Evolutionary conservation across 106 monocot genomes (phyloP).

Genomic region (Dactylorhiza incarnata): DNA sequence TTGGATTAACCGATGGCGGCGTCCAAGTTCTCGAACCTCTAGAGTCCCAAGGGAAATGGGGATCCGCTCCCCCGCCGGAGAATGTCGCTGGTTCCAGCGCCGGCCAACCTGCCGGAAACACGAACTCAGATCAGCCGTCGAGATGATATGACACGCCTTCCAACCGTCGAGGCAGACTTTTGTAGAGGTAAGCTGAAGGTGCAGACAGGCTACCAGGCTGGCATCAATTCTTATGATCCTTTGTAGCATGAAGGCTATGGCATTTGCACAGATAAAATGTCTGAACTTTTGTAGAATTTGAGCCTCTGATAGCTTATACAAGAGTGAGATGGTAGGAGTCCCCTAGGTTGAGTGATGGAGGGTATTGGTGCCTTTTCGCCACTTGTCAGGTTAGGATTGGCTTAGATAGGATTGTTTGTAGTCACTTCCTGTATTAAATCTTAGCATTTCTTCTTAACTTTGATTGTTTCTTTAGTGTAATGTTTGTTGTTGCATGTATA

Average conservation of each 20-base stretch:
- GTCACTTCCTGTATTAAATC: not conserved
- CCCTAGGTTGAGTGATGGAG: not conserved
- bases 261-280: not conserved
- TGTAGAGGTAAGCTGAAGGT: not conserved
- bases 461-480: not conserved
- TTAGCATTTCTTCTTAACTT: not conserved
- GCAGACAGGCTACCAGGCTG: not conserved
- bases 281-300: not conserved
- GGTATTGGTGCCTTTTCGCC: not conserved
- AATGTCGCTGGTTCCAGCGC: conserved; percentile 11
- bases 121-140: conserved; percentile 13
- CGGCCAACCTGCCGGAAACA: conserved; percentile 17
- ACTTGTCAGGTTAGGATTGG: not conserved
- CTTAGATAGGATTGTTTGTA: not conserved
- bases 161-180: not conserved
- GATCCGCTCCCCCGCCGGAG: conserved; percentile 21
- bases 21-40: conserved; percentile 52
- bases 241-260: not conserved
- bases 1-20: conserved; percentile 52
- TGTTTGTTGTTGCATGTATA: not conserved
- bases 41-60: conserved; percentile 54
- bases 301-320: not conserved
- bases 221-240: conserved; percentile 2
- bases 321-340: not conserved
- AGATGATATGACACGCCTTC: conserved; percentile 6